These are phyloP conservation scores for Vitis hybrid DNA, from an alignment of 177 flowering plant genomes.

Conservation along the genomic window DNA sequence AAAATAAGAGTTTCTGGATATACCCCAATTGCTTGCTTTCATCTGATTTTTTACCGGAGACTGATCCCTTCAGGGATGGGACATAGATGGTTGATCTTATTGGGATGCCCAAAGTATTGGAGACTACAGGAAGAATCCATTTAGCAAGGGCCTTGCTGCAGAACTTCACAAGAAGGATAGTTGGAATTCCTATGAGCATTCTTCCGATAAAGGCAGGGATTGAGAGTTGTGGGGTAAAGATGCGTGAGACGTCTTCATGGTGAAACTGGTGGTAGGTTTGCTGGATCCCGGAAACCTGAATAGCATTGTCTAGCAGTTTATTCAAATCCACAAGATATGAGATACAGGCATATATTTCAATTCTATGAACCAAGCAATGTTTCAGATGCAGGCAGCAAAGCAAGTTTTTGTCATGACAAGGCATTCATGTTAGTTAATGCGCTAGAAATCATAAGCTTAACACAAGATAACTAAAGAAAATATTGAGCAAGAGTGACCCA, in stretches of 20 bases:
- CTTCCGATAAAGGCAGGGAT: conserved; percentile 57
- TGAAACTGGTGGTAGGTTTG: conserved; percentile 91
- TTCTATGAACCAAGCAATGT: too few species aligned
- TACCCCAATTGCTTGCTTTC: conserved; percentile 49
- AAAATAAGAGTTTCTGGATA: conserved; percentile 52
- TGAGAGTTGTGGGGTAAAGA: conserved; percentile 57
- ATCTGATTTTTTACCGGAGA: conserved; percentile 35
- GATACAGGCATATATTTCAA: too few species aligned
- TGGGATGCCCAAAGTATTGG: conserved; percentile 78
- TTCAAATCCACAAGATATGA: too few species aligned
- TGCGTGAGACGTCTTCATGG: conserved; percentile 77
- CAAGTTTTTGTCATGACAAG: too few species aligned
- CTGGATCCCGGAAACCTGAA: conserved; percentile 86
- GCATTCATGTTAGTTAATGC: too few species aligned
- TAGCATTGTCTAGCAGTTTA: background rate
- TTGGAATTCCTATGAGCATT: conserved; percentile 78
- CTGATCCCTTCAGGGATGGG: conserved; percentile 48
- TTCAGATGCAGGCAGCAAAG: too few species aligned
- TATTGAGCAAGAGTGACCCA: too few species aligned
- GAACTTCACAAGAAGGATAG: conserved; percentile 82
- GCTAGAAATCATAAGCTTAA: too few species aligned
- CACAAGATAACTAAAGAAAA: too few species aligned
- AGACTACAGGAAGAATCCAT: conserved; percentile 74
- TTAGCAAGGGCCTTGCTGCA: conserved; percentile 94
- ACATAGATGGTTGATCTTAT: conserved; percentile 73